A percentile compares a stretch with the other conserved stretches of the same genome.
Evolutionary conservation across 2,329 filamentous ascomycete genomes (phyloP).

Genomic region (Colletotrichum sojae): DNA sequence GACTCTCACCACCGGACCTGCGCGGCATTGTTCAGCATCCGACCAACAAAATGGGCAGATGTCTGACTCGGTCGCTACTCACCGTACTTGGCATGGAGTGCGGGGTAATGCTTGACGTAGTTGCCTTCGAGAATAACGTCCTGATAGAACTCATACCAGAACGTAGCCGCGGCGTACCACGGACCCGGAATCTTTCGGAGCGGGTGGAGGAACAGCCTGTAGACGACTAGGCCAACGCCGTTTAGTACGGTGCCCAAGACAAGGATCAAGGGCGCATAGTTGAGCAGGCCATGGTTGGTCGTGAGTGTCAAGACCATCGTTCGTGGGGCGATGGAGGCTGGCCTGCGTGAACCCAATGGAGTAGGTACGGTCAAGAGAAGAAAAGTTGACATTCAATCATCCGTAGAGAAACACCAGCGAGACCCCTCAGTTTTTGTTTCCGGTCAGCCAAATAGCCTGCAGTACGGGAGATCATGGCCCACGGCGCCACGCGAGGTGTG

Average conservation of each 20-base stretch:
- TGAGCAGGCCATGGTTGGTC: constrained; percentile 1
- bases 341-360: background rate
- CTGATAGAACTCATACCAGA: constrained; percentile 47
- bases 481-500: too few relatives aligned
- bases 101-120: constrained; percentile 25
- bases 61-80: background rate
- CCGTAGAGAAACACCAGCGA: too few relatives aligned
- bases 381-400: too few relatives aligned
- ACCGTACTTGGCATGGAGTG: constrained; percentile 26
- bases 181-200: constrained; percentile 49
- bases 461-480: too few relatives aligned
- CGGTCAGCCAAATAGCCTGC: too few relatives aligned
- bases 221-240: constrained; percentile 38
- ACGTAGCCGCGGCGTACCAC: constrained; percentile 46
- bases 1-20: constrained; percentile 18
- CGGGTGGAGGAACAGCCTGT: constrained; percentile 48
- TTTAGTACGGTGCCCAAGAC: constrained; percentile 1
- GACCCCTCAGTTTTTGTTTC: too few relatives aligned
- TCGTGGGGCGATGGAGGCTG: background rate
- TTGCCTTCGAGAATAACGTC: constrained; percentile 29
- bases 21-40: background rate
- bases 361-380: too few relatives aligned
- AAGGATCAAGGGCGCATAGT: constrained; percentile 1
- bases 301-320: constrained; percentile 6
- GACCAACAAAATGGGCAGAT: background rate